Evolutionary conservation across 257 asterid species (phyloP), one percentile per base, ranked within the genome.

Genomic region (Solanum pinnatisectum): DNA sequence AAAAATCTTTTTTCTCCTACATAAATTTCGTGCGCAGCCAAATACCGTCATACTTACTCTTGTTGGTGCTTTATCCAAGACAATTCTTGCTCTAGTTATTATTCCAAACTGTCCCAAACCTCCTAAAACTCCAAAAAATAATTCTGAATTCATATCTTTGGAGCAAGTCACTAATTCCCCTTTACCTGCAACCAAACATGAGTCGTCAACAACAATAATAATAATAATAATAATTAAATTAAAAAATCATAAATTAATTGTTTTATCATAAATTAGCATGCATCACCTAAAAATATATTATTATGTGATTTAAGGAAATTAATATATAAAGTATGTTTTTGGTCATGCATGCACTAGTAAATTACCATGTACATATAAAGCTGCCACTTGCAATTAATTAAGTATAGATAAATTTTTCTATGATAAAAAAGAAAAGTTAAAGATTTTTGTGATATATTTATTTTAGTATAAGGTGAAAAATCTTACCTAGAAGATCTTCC

Each of bases 91-190:
- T 67, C 94, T 91, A 2, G 92, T 90, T 33, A 94, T 94, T 87
- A 94, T 91, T 78, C 96, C 96, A 74, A 94, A 94, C 87, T 92
- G 96, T n/a, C 96, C 96, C 5, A 94, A 90, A 14, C 96, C 96
- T 18, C 96, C 96, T 30, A 94, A 89, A 73, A 93, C 96, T 77
- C 91, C 92, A 84, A 83, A 93, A 83, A 93, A 94, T 1, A 94
- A 89, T 73, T 93, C 93, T 3, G 93, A 88, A 83, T 94, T 93
- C 65, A 52, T 70, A 72, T 91, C 63, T 85, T 87, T 88, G 52
- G 95, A 92, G 88, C 96, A 94, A 40, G 91, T 94, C 74, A 93
- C 72, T 12, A 90, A 72, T 13, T 92, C 93, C 59, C 96, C 96
- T 90, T 92, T 88, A 4, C 96, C 96, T 94, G 72, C 59, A 74